Base-by-base conservation (phyloP, 345 rosid species). In the Crucihimalaya himalaica region DNA sequence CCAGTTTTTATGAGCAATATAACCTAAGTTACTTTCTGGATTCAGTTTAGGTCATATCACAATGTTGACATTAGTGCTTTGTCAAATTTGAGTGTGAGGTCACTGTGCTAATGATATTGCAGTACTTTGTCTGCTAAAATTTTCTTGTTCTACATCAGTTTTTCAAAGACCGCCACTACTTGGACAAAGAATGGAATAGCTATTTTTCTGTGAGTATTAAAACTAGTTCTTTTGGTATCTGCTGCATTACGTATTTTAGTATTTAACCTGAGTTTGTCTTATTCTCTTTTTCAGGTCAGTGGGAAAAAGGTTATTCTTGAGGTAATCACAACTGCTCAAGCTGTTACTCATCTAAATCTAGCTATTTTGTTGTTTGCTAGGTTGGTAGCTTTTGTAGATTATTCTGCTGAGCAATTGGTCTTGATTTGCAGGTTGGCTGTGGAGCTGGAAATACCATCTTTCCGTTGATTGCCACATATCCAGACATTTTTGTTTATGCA, bases 121-220 rank as follows among this genome's bases (percentile, higher is more conserved):
- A 40, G 43, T 32, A 29, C 2, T 55, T 25, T 39, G 32, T 50
- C 14, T 66, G 46, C 50, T 6, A 51, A 4, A 1, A 14, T 37
- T 52, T 9, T 59, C 58, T 47, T 71, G 18, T 54, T 53, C 28
- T 79, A 70, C n/a, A 29, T 72, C 81, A 89, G 97, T 93, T 93
- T 79, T 93, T 93, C 78, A 93, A 93, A 77, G 98, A 93, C 78
- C 87, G 97, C 61, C 98, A 90, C 79, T 93, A 93, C 83, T 76
- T 93, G 88, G 93, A 90, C 72, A 93, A 93, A 86, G 98, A 93
- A 81, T 93, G 98, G 97, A 89, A 90, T 35, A 81, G 64, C 56
- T 87, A 87, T 77, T 89, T 93, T 72, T 75, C 86, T 5, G 97
- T 93, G 76, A 87, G 97, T 83, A 47, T 12, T 32, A 6, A 52